Conservation (phyloP, 441 rosid species). For the Capsella rubella region DNA sequence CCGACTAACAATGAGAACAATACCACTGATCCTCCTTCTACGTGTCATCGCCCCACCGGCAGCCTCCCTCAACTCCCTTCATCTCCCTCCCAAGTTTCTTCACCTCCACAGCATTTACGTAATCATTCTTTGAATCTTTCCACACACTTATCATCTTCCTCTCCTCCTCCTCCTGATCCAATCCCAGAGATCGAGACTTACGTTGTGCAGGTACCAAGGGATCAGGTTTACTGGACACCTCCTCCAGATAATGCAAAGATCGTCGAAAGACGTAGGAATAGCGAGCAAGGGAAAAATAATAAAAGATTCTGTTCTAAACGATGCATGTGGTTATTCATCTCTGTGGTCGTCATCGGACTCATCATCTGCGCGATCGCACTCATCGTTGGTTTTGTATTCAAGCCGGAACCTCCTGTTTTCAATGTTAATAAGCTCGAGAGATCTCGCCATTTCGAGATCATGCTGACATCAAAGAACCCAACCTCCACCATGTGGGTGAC, state of each 20-base stretch:
- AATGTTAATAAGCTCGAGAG: slow-evolving; percentile 22
- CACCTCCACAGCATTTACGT: slow-evolving; percentile 40
- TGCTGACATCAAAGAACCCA: slow-evolving; percentile 37
- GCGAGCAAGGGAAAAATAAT: slow-evolving; percentile 25
- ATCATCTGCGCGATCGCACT: slow-evolving; percentile 31
- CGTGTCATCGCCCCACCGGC: slow-evolving; percentile 41
- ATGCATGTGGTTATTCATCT: slow-evolving; percentile 31
- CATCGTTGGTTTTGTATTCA: slow-evolving; percentile 28
- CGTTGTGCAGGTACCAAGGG: slow-evolving; percentile 65
- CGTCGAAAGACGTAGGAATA: slow-evolving; percentile 39
- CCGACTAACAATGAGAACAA: slow-evolving; percentile 42
- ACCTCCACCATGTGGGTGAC: slow-evolving; percentile 43
- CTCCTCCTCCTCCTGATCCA: slow-evolving; percentile 39
- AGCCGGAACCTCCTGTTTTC: slow-evolving; percentile 34
- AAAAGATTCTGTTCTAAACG: slow-evolving; percentile 28
- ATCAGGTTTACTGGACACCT: slow-evolving; percentile 68
- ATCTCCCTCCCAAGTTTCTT: slow-evolving; percentile 33
- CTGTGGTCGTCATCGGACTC: slow-evolving; percentile 27
- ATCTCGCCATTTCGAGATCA: slow-evolving; percentile 24
- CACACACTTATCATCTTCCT: slow-evolving; percentile 14
- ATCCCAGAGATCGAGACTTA: slow-evolving; percentile 52
- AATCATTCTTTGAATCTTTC: slow-evolving; percentile 37
- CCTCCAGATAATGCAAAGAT: slow-evolving; percentile 55
- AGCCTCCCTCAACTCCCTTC: slow-evolving; percentile 40
- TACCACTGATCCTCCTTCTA: slow-evolving; percentile 31